Percentiles rank a stretch among this genome's conserved stretches.
Conservation (phyloP, 495 filamentous ascomycete genomes). For the Aspergillus ellipticus region DNA sequence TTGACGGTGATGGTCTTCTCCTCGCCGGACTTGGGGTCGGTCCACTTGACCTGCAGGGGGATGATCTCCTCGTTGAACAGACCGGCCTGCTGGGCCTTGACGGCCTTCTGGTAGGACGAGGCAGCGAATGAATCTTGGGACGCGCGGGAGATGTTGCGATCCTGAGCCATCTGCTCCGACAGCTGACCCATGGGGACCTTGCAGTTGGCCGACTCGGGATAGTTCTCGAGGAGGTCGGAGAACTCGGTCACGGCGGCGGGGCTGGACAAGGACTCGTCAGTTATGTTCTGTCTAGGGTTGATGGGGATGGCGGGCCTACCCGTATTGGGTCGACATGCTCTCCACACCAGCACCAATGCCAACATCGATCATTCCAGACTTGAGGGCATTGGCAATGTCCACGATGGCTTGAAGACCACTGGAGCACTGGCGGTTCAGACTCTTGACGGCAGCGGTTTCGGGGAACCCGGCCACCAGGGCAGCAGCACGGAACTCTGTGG, state of each 20-base stretch:
- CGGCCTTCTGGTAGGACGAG: conserved; percentile 81
- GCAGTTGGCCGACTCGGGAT: conserved; percentile 86
- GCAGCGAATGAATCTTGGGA: conserved; percentile 89
- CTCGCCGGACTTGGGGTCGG: conserved; percentile 89
- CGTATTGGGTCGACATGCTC: conserved; percentile 92
- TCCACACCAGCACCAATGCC: conserved; percentile 97
- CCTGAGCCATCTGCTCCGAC: conserved; percentile 92
- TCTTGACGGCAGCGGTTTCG: conserved; percentile 73
- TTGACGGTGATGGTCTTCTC: conserved; percentile 78
- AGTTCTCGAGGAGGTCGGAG: conserved; percentile 81
- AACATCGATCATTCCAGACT: conserved; percentile 87
- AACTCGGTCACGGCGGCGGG: conserved; percentile 91
- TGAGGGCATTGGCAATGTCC: conserved; percentile 89
- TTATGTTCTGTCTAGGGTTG: not conserved
- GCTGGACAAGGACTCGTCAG: conserved; percentile 33
- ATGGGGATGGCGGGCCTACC: conserved; percentile 46
- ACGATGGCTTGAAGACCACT: conserved; percentile 85
- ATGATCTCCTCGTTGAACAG: conserved; percentile 92
- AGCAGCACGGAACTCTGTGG: conserved; percentile 94
- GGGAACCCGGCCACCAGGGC: conserved; percentile 90
- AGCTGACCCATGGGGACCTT: conserved; percentile 97
- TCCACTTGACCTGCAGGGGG: conserved; percentile 75
- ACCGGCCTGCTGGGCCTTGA: conserved; percentile 78
- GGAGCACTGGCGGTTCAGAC: conserved; percentile 88
- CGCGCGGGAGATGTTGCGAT: conserved; percentile 64